Evolutionary conservation across 352 stramenopile species (phyloP).

Genomic region (Salisapilia sapeloensis): DNA sequence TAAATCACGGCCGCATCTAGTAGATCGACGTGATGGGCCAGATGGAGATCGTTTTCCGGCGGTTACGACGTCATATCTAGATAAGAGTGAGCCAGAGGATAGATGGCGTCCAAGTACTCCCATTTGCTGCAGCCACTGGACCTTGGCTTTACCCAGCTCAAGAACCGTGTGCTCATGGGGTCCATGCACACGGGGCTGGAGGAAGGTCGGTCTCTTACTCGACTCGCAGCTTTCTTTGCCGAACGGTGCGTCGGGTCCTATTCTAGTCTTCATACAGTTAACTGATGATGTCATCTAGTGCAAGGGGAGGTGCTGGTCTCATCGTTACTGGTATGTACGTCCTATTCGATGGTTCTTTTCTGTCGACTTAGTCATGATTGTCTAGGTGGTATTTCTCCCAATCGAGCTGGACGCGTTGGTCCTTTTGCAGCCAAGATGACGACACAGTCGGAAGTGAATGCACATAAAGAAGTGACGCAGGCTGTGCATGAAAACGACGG

Average conservation of each 20-base stretch:
- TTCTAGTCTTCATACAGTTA: background rate
- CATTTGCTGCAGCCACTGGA: constrained; percentile 62
- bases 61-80: too few species aligned
- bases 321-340: constrained; percentile 82
- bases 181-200: constrained; percentile 88
- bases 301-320: constrained; percentile 85
- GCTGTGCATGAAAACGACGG: constrained; percentile 82
- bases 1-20: too few species aligned
- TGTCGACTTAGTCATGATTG: background rate
- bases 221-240: constrained; percentile 90
- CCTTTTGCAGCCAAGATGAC: constrained; percentile 90
- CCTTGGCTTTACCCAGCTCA: constrained; percentile 65
- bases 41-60: too few species aligned
- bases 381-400: constrained; percentile 80
- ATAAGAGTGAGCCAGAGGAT: too few species aligned
- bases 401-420: constrained; percentile 84
- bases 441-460: constrained; percentile 72
- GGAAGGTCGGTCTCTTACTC: constrained; percentile 50
- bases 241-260: constrained; percentile 32
- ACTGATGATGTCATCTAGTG: constrained; percentile 20
- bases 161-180: constrained; percentile 82
- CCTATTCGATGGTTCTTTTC: background rate
- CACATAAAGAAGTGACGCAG: constrained; percentile 86
- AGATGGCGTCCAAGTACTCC: constrained; percentile 48
- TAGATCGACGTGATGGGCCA: too few species aligned